Percentiles rank a stretch among this genome's conserved stretches.
These are phyloP conservation scores for Aphanomyces invadans DNA, from an alignment of 352 stramenopile genomes.

Conservation along the genomic window DNA sequence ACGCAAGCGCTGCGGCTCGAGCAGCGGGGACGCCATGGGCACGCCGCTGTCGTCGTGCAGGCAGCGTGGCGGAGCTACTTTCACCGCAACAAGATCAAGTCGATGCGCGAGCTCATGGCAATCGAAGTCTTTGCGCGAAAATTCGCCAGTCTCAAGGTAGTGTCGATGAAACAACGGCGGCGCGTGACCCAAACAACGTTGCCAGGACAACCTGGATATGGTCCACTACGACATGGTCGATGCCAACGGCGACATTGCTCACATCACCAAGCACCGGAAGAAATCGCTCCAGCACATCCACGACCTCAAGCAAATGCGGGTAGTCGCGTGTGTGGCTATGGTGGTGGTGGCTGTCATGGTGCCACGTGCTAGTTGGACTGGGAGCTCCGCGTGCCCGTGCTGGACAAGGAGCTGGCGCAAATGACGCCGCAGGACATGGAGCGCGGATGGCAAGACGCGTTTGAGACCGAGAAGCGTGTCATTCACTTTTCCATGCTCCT, in stretches of 20 bases:
- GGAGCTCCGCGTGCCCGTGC: slow-evolving; percentile 58
- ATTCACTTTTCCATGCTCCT: slow-evolving; percentile 59
- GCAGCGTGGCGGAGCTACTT: slow-evolving; percentile 60
- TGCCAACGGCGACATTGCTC: slow-evolving; percentile 47
- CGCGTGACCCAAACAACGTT: neutral
- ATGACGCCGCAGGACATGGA: slow-evolving; percentile 66
- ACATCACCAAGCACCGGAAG: slow-evolving; percentile 64
- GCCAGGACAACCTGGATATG: slow-evolving; percentile 43
- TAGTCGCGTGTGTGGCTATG: too few species aligned
- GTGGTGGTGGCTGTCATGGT: too few species aligned
- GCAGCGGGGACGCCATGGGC: slow-evolving; percentile 39
- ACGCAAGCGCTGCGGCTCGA: slow-evolving; percentile 37
- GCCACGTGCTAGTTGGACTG: slow-evolving; percentile 45
- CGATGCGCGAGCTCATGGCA: slow-evolving; percentile 58
- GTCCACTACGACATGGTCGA: slow-evolving; percentile 69
- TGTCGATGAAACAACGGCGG: neutral
- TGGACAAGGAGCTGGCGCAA: slow-evolving; percentile 57
- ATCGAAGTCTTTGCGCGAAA: slow-evolving; percentile 54
- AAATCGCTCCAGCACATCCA: slow-evolving; percentile 61
- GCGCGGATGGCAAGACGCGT: slow-evolving; percentile 68
- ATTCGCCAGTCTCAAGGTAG: slow-evolving; percentile 39
- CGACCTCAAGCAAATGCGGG: slow-evolving; percentile 64
- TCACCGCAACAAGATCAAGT: slow-evolving; percentile 44
- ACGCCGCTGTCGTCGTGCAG: slow-evolving; percentile 55
- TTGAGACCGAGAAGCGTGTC: slow-evolving; percentile 66